phyloP scores from a whole-genome alignment of 1,284 basidiomycete species.

The Ganoderma lingzhi region DNA sequence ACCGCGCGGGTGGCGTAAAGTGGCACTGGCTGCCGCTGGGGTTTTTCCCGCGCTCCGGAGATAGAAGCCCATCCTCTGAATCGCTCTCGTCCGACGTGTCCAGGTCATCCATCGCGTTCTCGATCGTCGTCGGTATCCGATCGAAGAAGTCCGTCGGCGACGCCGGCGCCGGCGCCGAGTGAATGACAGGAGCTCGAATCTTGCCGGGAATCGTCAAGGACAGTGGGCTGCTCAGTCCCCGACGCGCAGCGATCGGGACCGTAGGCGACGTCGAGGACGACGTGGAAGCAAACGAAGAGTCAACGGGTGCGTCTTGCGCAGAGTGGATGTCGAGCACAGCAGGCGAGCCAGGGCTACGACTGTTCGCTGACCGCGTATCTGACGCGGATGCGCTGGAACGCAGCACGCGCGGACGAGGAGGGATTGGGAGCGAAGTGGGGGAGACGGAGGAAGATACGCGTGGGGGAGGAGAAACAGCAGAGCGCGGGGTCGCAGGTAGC shows the following conservation, averaged over 20 bases:
- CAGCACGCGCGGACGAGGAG: conserved; percentile 59
- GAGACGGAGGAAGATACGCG: conserved; percentile 55
- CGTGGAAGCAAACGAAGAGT: conserved; percentile 23
- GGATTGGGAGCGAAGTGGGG: conserved; percentile 53
- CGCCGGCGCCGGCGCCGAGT: conserved; percentile 62
- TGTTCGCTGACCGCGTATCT: conserved; percentile 38
- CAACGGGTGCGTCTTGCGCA: conserved; percentile 23
- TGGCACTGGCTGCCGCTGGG: conserved; percentile 25
- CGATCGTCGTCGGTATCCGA: conserved; percentile 64
- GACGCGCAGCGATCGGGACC: conserved; percentile 37
- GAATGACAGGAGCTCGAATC: conserved; percentile 35
- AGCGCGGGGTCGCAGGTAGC: conserved; percentile 42
- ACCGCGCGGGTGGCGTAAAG: conserved; percentile 18
- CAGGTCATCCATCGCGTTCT: conserved; percentile 75
- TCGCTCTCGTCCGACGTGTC: conserved; percentile 62
- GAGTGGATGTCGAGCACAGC: conserved; percentile 23
- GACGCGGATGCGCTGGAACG: conserved; percentile 38
- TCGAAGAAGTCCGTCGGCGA: conserved; percentile 79
- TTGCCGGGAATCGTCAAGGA: conserved; percentile 40
- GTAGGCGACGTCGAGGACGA: conserved; percentile 24
- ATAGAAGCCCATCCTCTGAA: conserved; percentile 44
- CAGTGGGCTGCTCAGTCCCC: conserved; percentile 34
- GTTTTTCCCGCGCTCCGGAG: conserved; percentile 27
- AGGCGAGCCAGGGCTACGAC: conserved; percentile 30
- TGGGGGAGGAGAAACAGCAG: conserved; percentile 60